A percentile compares a stretch with the other conserved stretches of the same genome.
Evolutionary conservation across 306 rosid genomes (phyloP).

Genomic region (Dalbergia cultrata): DNA sequence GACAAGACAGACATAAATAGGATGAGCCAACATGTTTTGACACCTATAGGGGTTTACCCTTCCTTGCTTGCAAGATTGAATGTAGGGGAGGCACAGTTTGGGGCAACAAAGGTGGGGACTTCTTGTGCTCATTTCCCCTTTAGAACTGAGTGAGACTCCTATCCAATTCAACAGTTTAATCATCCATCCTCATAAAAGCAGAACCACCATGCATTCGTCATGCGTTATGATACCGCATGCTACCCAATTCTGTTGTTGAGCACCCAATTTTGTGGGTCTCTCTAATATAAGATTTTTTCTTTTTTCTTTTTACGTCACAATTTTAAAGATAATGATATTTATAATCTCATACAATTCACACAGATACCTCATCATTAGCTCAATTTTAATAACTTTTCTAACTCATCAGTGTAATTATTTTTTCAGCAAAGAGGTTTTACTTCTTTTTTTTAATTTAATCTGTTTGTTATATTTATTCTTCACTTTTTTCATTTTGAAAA

Average conservation of each 20-base stretch:
- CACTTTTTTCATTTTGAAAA: background rate
- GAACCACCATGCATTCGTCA: conserved; percentile 61
- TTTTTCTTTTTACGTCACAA: too few relatives aligned
- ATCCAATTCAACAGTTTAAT: conserved; percentile 40
- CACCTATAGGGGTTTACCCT: too few relatives aligned
- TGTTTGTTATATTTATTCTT: background rate
- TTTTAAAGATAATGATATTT: too few relatives aligned
- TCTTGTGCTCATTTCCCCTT: conserved; percentile 30
- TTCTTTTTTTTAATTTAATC: background rate
- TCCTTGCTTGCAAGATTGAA: background rate
- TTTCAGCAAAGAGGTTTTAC: background rate
- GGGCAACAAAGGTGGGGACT: conserved; percentile 38
- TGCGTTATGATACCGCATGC: conserved; percentile 66
- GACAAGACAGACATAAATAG: too few relatives aligned
- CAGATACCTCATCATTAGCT: too few relatives aligned
- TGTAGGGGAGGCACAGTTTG: conserved; percentile 42
- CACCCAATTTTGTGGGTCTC: conserved; percentile 41
- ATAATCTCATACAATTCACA: too few relatives aligned
- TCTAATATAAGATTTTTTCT: background rate
- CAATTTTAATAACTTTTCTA: background rate
- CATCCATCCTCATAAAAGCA: conserved; percentile 29
- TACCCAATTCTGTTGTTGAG: conserved; percentile 27
- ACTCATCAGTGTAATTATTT: too few relatives aligned
- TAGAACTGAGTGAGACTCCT: conserved; percentile 17
- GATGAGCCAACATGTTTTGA: too few relatives aligned